Base-by-base conservation (phyloP, 805 yeast genomes). In the Candida alai region DNA sequence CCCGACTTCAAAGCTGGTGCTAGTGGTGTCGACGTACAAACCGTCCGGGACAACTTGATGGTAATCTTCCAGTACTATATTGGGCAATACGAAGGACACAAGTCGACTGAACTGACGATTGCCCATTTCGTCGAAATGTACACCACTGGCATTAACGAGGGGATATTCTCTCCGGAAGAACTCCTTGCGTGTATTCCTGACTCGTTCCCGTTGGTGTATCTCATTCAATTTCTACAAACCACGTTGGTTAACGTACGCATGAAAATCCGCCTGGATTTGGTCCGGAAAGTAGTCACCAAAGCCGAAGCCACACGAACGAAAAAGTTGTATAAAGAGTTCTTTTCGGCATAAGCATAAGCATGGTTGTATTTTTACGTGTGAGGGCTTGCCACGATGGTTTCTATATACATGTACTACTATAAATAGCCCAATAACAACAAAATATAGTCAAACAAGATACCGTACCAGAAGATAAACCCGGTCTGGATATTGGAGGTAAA, bases 401-500 rank as follows among this genome's bases (percentile, higher is more conserved):
- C 10, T 18, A 28, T 28, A 18, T 15, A 12, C 13, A 6, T 17
- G 13, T 9, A 19, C 10, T 29, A 19, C 15, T 35, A 45, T 31
- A 73, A 48, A 38, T 62, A 57, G 0, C 81, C 81, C 18, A 62
- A 48, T 10, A 70, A 39, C 43, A 65, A 65, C 40, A 80, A 55
- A 18, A 80, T 34, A 49, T 83, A 84, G 54, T 84, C 94, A 29
- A 80, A 42, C 28, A 80, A 52, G 46, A 84, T 70, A 6, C 90
- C 93, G 24, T 66, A 56, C 62, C 84, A 74, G 42, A 84, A 68
- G 28, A 73, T 72, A 51, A 78, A 68, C 0, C 93, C 94, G 2
- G 95, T 84, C 37, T 69, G 68, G 47, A 89, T 83, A 55, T 90
- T 93, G 24, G 77, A 74, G 12, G 69, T 69, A 54, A 93, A 93